Percentiles rank a stretch among this genome's conserved stretches.
phyloP scores from a whole-genome alignment of 352 stramenopile genomes.

The Phytophthora meadii region DNA sequence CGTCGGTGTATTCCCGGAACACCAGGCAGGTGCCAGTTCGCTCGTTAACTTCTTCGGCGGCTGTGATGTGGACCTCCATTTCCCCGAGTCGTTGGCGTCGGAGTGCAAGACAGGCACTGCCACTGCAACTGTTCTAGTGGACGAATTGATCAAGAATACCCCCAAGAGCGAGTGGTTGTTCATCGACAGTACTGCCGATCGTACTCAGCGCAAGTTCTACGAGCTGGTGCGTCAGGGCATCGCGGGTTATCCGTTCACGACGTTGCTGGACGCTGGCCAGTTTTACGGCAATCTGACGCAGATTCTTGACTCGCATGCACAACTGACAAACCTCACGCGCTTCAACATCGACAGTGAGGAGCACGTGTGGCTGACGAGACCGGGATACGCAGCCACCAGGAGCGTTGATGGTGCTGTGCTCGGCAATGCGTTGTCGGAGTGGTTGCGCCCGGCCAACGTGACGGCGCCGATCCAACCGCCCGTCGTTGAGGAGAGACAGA shows the following conservation, averaged over 20 bases:
- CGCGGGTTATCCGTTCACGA: slow-evolving; percentile 45
- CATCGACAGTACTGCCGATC: slow-evolving; percentile 38
- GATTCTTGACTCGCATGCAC: slow-evolving; percentile 41
- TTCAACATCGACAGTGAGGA: slow-evolving; percentile 28
- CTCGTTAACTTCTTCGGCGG: slow-evolving; percentile 52
- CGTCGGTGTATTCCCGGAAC: too few relatives aligned
- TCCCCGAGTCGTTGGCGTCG: slow-evolving; percentile 31
- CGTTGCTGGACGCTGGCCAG: slow-evolving; percentile 34
- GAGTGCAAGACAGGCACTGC: slow-evolving; percentile 40
- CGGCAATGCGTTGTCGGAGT: background rate
- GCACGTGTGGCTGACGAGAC: slow-evolving; percentile 25
- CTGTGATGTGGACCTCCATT: slow-evolving; percentile 33
- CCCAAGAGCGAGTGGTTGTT: slow-evolving; percentile 48
- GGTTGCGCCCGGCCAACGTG: slow-evolving; percentile 16
- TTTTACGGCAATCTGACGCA: slow-evolving; percentile 46
- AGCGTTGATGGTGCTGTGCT: slow-evolving; percentile 24
- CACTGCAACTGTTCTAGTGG: slow-evolving; percentile 38
- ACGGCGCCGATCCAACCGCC: slow-evolving; percentile 20
- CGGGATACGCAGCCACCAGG: slow-evolving; percentile 14
- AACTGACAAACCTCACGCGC: slow-evolving; percentile 17
- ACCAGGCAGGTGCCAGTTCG: slow-evolving; percentile 26
- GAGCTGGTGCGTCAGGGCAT: slow-evolving; percentile 40
- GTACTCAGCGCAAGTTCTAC: slow-evolving; percentile 33
- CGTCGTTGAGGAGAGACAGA: too few relatives aligned
- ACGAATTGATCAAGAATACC: slow-evolving; percentile 34